phyloP scores from a whole-genome alignment of 2,329 filamentous ascomycete species.

The Aspergillus costaricaensis region DNA sequence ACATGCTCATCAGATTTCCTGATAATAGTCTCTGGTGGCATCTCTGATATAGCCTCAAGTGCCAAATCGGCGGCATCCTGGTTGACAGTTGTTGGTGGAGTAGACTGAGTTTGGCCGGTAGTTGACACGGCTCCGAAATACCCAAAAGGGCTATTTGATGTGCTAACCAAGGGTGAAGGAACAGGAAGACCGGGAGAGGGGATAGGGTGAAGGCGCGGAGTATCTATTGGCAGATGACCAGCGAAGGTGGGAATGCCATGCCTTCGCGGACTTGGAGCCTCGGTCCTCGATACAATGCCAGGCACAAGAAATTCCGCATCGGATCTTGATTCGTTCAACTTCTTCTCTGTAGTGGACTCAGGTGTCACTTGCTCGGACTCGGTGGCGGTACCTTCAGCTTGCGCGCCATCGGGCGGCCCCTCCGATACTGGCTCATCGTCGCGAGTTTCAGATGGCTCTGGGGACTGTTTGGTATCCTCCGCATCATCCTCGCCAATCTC shows the following conservation, averaged over 20 bases:
- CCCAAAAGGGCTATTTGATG: conserved; percentile 25
- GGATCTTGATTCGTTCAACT: background rate
- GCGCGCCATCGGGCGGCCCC: conserved; percentile 1
- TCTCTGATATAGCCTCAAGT: background rate
- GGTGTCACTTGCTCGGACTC: background rate
- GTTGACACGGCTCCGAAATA: conserved; percentile 35
- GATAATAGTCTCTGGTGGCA: background rate
- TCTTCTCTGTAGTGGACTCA: background rate
- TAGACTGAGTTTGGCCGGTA: conserved; percentile 15
- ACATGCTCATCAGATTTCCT: background rate
- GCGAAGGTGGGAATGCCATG: conserved; percentile 3
- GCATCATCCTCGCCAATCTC: conserved; percentile 16
- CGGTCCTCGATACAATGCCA: background rate
- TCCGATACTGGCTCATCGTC: background rate
- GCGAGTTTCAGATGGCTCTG: conserved; percentile 14
- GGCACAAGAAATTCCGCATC: conserved; percentile 12
- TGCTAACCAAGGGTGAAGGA: conserved; percentile 41
- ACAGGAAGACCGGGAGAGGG: conserved; percentile 43
- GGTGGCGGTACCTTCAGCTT: background rate
- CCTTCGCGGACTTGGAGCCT: background rate
- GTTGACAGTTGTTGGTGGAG: background rate
- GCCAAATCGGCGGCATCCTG: conserved; percentile 3
- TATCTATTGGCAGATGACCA: conserved; percentile 31
- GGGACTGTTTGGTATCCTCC: conserved; percentile 6
- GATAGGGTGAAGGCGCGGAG: conserved; percentile 42